Evolutionary conservation across 192 early-diverging fungal species (phyloP), one percentile per base, ranked within the genome.

Genomic region (Mortierella alpina): DNA sequence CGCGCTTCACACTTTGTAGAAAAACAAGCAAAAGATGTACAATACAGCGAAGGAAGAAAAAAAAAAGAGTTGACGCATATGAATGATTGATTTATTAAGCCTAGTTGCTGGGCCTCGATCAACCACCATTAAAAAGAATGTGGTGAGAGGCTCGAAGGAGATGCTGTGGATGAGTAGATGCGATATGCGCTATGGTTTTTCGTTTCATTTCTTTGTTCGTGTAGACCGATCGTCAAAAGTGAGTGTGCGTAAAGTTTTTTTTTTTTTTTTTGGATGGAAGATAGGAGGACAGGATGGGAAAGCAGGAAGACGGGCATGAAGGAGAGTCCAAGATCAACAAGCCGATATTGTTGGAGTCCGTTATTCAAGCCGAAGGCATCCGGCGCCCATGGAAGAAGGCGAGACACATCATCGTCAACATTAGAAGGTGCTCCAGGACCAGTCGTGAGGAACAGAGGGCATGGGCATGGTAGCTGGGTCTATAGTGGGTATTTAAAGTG

Each of bases 351-450:
- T 56, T 10, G 4, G 54, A 31, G 40, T 59, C 6, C 42, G 7
- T 7, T 42, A 8, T 9, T 31, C 17, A 4, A 4, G 15, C 11
- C 15, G 6, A 39, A 31, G 15, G 3, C 3, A 31, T 31, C 31
- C 31, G 31, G 31, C 31, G 31, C 31, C 1, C 31, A 31, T 31
- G 31, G 31, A 31, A 31, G 31, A 1, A 42, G 58, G 58, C 3
- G 22, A n/a, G 58, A n/a, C 23, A 13, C 10, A 12, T 50, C 50
- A 31, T 31, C 31, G 31, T 31, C 31, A 3, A 31, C 22, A 12
- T 58, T 80, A 80, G 47, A 80, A 80, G 22, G 77, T 80, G 48
- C 77, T 80, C 77, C 77, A 80, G 10, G 77, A 80, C 77, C 77
- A 80, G 50, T 80, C 77, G 18, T 80, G 77, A 18, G 77, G 77